Evolutionary conservation across 768 basidiomycete species (phyloP), one percentile per base, ranked within the genome.

Genomic region (Amanita brunnescens): DNA sequence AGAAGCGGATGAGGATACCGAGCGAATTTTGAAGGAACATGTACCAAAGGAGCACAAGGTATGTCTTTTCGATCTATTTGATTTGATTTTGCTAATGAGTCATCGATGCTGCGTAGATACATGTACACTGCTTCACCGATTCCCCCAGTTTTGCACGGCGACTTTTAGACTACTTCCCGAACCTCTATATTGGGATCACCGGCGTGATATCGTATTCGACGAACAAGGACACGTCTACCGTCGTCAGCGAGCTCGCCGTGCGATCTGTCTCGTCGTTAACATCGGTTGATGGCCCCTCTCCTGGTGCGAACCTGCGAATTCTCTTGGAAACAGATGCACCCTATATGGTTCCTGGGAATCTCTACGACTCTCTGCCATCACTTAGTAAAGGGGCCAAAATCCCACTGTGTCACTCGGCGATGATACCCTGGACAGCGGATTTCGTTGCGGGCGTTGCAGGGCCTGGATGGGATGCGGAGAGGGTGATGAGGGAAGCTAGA

Each of bases 71-170:
- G n/a, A n/a, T n/a, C n/a, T n/a, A n/a, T n/a, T n/a, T n/a, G n/a
- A n/a, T n/a, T n/a, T n/a, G n/a, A n/a, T n/a, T 8, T 14, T 52
- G 13, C 23, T 24, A 12, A 38, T n/a, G n/a, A n/a, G n/a, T n/a
- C 13, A 29, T 29, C 13, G 24, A 9, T 51, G 14, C 38, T 9
- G 35, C 9, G 3, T 53, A 88, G 83, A 83, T 93, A 24, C 91
- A 93, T 59, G 73, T 94, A 4, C 91, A 93, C 57, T 94, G 91
- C 61, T 93, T 87, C 64, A 91, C 90, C 1, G 90, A 92, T 62
- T 72, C 83, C 0, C 87, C 87, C 0, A 81, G 71, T 16, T 84
- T 91, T 56, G 91, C 84, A 0, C 71, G 70, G 34, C 75, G 83
- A 2, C 71, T 94, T 13, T 70, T 92, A 1, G 78, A 77, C 13